These are phyloP conservation scores for Melanogaster broomeanus DNA, from an alignment of 768 basidiomycete genomes.

Conservation along the genomic window DNA sequence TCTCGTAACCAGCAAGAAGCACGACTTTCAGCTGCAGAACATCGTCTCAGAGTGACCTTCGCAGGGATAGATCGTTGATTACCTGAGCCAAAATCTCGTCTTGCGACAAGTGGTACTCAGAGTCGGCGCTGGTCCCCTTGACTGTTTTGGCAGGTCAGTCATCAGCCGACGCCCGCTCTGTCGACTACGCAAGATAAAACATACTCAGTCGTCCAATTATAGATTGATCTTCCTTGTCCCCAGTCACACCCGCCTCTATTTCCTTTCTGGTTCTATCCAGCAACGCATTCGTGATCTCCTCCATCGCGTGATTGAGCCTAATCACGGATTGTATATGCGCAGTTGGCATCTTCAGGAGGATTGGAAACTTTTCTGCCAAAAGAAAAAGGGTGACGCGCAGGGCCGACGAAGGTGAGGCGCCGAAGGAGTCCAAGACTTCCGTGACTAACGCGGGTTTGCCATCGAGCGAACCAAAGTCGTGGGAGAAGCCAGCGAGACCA, in stretches of 20 bases:
- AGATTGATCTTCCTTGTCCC: constrained; percentile 24
- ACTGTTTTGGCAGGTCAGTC: constrained; percentile 22
- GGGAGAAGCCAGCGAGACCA: constrained; percentile 60
- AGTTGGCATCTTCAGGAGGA: constrained; percentile 39
- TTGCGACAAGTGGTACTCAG: constrained; percentile 22
- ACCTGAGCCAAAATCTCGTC: constrained; percentile 30
- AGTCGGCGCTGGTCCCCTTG: constrained; percentile 33
- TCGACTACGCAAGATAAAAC: constrained; percentile 19
- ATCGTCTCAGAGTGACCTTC: background rate
- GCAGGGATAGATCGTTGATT: background rate
- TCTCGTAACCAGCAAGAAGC: constrained; percentile 23
- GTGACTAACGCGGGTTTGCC: constrained; percentile 46
- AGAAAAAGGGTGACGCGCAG: constrained; percentile 37
- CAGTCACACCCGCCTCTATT: constrained; percentile 23
- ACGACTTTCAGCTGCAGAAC: constrained; percentile 15
- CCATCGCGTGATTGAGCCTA: constrained; percentile 36
- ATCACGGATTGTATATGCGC: constrained; percentile 30
- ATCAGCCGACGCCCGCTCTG: background rate
- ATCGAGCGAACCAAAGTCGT: constrained; percentile 55
- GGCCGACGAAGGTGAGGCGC: constrained; percentile 19
- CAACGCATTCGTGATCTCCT: constrained; percentile 40
- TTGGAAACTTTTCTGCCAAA: constrained; percentile 38
- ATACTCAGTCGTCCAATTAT: constrained; percentile 27
- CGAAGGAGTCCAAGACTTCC: constrained; percentile 41
- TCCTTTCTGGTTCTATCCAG: constrained; percentile 39